Conservation (phyloP, 2,329 filamentous ascomycete genomes). For the Aspergillus udagawae region DNA sequence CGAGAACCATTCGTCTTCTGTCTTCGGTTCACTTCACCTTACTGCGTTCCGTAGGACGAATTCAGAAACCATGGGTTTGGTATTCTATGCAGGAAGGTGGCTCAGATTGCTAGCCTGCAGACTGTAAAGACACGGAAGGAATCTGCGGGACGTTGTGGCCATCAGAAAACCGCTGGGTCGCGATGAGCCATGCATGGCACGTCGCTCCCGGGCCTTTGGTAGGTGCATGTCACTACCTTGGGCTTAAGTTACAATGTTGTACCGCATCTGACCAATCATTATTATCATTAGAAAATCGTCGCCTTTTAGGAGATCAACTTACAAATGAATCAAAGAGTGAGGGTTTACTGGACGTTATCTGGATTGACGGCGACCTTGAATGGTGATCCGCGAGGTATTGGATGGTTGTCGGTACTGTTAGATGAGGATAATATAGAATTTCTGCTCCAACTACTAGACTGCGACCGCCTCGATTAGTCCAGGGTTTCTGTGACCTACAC, state of each 20-base stretch:
- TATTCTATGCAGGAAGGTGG: not conserved
- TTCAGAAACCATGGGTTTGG: conserved; percentile 1
- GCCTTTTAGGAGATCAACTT: not conserved
- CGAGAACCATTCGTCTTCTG: not conserved
- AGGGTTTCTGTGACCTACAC: not conserved
- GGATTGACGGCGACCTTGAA: not conserved
- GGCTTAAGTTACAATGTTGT: not conserved
- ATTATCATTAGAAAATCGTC: too few relatives aligned
- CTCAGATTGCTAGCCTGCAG: not conserved
- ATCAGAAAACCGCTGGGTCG: not conserved
- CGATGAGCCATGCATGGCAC: not conserved
- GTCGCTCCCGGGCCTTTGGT: not conserved
- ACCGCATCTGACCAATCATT: not conserved
- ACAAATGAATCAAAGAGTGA: not conserved
- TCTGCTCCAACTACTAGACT: not conserved
- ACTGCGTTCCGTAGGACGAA: conserved; percentile 4
- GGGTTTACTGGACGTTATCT: not conserved
- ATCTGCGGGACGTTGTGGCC: not conserved
- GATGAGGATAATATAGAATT: not conserved
- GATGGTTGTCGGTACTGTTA: not conserved
- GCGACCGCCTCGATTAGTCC: not conserved
- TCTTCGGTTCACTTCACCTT: conserved; percentile 9
- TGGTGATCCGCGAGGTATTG: not conserved
- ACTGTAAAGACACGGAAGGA: not conserved
- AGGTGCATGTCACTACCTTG: not conserved